Conservation (phyloP, 139 green algal species). For the Chlamydomonas incerta region DNA sequence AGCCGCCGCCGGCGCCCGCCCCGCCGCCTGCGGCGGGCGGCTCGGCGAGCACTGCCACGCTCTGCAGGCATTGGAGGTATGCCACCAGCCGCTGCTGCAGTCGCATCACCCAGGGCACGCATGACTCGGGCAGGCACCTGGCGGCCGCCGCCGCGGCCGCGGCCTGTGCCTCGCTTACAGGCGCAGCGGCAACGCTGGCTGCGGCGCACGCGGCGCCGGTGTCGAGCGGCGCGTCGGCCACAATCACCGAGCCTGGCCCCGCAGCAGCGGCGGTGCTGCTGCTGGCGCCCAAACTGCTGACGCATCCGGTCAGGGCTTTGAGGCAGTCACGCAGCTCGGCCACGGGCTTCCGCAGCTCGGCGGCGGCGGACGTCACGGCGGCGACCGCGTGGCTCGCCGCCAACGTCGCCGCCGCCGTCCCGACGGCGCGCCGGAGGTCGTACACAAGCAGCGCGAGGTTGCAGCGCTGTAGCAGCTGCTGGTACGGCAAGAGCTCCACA, state of each 20-base stretch:
- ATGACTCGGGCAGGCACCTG: neutral
- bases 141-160: too few relatives aligned
- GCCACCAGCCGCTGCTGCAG: constrained; percentile 6
- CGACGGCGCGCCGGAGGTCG: neutral
- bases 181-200: too few relatives aligned
- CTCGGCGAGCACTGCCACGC: neutral
- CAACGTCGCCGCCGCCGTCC: neutral
- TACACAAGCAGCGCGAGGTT: neutral
- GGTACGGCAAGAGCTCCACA: too few relatives aligned
- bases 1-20: neutral
- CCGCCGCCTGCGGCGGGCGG: neutral
- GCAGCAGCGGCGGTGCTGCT: neutral
- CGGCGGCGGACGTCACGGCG: neutral
- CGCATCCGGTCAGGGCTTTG: too few relatives aligned
- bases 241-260: too few relatives aligned
- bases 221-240: too few relatives aligned
- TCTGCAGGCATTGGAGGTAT: neutral
- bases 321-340: neutral
- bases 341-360: neutral
- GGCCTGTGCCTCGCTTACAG: neutral
- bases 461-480: constrained; percentile 1
- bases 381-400: neutral
- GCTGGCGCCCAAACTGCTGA: neutral
- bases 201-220: too few relatives aligned
- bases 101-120: constrained; percentile 20